Evolutionary conservation across 148 eudicot genomes (phyloP), one percentile per base, ranked within the genome.

Genomic region (Rhododendron griersonianum): DNA sequence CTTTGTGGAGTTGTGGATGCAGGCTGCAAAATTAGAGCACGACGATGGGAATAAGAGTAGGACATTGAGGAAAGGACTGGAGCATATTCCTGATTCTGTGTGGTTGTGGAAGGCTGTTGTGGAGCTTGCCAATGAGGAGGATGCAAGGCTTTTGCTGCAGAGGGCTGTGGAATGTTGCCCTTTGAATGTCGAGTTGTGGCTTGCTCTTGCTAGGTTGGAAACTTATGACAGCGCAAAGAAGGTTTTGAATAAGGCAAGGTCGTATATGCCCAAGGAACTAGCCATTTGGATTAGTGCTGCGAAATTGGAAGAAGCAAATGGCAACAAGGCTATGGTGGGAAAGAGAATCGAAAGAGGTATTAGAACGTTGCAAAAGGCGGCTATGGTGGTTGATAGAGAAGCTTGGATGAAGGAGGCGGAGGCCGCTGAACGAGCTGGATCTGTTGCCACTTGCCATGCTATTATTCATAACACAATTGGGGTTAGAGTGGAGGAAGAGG

Each of bases 351-450:
- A 95, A 75, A 94, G 95, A 90, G 99, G 95, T 91, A 97, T 95
- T 67, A 89, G 93, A 86, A 94, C 98, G 77, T 88, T 95, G 83
- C 96, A 94, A 89, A 93, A 91, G 85, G 98, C 95, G 94, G 5
- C 41, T 16, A 87, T 96, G 82, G 94, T 89, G 82, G 92, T 97
- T 86, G 99, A 97, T 71, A 87, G 98, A 73, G 98, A 97, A 85
- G 93, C 92, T 78, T 95, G 98, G 98, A 97, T 97, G 99, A 96
- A 88, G 84, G 99, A 97, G 89, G 99, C 98, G 11, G 98, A 97
- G 90, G 96, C 94, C 21, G 90, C 95, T 35, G 99, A 95, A 90
- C 90, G 96, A 78, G 98, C 98, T 21, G 95, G 96, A 21, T 97
- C 96, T 44, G 93, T 97, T 30, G 92, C 87, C 55, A 97, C 98